A percentile compares a stretch with the other conserved stretches of the same genome.
phyloP scores from a whole-genome alignment of 805 yeast species.

The Yamadazyma kitorensis region DNA sequence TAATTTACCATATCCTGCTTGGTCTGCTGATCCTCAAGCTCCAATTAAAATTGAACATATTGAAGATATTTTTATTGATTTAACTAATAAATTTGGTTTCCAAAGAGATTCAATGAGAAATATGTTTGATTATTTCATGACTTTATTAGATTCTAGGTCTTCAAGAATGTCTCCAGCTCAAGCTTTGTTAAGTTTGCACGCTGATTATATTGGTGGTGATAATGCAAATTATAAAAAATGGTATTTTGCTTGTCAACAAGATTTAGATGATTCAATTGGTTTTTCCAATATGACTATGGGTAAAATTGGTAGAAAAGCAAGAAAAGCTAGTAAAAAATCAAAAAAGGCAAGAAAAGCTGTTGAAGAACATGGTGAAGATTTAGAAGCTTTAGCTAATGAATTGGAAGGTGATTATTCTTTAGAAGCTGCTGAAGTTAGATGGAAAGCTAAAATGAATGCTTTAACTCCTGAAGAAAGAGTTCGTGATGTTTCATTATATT shows the following conservation, averaged over 20 bases:
- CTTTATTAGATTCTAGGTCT: slow-evolving; percentile 75
- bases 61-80: slow-evolving; percentile 81
- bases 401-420: slow-evolving; percentile 81
- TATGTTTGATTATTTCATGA: slow-evolving; percentile 86
- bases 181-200: slow-evolving; percentile 77
- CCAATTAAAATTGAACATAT: slow-evolving; percentile 81
- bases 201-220: slow-evolving; percentile 88
- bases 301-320: slow-evolving; percentile 72
- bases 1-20: slow-evolving; percentile 97
- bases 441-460: slow-evolving; percentile 78
- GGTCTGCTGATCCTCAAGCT: slow-evolving; percentile 94
- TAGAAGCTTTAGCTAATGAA: slow-evolving; percentile 60
- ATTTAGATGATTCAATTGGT: slow-evolving; percentile 80
- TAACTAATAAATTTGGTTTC: slow-evolving; percentile 82
- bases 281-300: slow-evolving; percentile 79
- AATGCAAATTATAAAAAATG: slow-evolving; percentile 82
- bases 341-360: slow-evolving; percentile 71
- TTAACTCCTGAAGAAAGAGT: slow-evolving; percentile 76
- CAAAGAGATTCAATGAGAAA: slow-evolving; percentile 93
- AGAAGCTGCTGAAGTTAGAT: slow-evolving; percentile 81
- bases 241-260: slow-evolving; percentile 87
- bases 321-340: slow-evolving; percentile 77
- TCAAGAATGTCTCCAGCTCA: slow-evolving; percentile 90
- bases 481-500: slow-evolving; percentile 71
- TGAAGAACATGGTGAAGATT: slow-evolving; percentile 61